A percentile compares a stretch with the other conserved stretches of the same genome.
Conservation (phyloP, 257 asterid species). For the Scutellaria barbata region DNA sequence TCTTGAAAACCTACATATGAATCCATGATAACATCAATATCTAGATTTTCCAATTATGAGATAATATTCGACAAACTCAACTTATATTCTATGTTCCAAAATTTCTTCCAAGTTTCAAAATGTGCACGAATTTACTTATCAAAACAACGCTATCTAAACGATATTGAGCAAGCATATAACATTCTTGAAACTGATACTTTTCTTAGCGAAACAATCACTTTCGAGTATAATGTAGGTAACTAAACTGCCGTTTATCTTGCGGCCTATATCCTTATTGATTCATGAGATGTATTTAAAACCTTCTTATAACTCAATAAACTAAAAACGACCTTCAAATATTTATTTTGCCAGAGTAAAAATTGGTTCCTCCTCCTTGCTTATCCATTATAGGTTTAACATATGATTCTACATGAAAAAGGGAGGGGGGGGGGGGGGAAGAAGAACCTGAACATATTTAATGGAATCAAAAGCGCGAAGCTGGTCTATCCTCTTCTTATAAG, state of each 20-base stretch:
- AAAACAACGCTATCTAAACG: not conserved
- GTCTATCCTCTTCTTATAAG: conserved; percentile 68
- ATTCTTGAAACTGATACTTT: not conserved
- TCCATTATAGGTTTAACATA: no score
- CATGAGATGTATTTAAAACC: no score
- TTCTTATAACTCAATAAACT: not conserved
- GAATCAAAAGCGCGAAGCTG: conserved; percentile 60
- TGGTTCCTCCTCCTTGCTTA: no score
- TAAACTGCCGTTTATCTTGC: not conserved
- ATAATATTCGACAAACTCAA: not conserved
- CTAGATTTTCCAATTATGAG: not conserved
- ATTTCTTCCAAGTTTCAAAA: not conserved
- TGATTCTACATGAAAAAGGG: no score
- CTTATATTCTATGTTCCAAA: not conserved
- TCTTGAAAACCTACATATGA: conserved; percentile 75
- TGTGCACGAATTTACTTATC: not conserved
- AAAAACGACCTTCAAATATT: no score
- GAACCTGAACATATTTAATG: conserved; percentile 83
- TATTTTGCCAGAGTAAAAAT: no score
- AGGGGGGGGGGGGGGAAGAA: no score
- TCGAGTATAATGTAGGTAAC: not conserved
- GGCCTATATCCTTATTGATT: no score
- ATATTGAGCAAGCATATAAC: not conserved
- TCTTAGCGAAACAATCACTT: not conserved
- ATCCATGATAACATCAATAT: not conserved